A percentile compares a stretch with the other conserved stretches of the same genome.
These are phyloP conservation scores for Candida glucosophila DNA, from an alignment of 1,139 yeast species.

Conservation along the genomic window DNA sequence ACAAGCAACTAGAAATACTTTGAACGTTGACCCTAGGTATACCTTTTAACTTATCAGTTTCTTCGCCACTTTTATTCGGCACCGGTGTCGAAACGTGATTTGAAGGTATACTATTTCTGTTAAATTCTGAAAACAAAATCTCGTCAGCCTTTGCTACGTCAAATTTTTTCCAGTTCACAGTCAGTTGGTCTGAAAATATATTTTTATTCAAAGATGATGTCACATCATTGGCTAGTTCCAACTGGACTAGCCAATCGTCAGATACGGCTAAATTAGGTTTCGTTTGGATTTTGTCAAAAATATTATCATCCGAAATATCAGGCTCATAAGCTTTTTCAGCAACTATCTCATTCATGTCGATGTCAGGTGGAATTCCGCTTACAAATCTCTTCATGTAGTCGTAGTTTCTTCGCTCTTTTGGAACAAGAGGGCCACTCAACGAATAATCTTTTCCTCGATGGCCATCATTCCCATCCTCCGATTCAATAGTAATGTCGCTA, in stretches of 20 bases:
- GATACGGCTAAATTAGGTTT: slow-evolving; percentile 39
- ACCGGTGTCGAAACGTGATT: no score
- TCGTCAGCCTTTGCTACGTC: slow-evolving; percentile 40
- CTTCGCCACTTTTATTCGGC: no score
- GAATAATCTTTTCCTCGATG: slow-evolving; percentile 6
- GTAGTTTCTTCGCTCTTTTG: slow-evolving; percentile 10
- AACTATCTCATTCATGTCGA: slow-evolving; percentile 33
- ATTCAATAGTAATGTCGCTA: slow-evolving; percentile 23
- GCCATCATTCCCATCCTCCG: slow-evolving; percentile 11
- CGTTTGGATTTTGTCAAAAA: slow-evolving; percentile 23
- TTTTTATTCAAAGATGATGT: slow-evolving; percentile 42
- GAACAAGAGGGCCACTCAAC: background rate
- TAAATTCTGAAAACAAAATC: slow-evolving; percentile 45
- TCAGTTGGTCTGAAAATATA: no score
- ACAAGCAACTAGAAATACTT: no score
- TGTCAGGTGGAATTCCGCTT: slow-evolving; percentile 20
- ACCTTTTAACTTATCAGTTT: no score
- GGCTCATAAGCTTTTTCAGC: slow-evolving; percentile 69
- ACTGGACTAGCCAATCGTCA: slow-evolving; percentile 56
- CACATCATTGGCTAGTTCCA: slow-evolving; percentile 46
- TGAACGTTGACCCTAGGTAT: no score
- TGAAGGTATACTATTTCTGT: slow-evolving; percentile 15
- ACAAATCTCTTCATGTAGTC: slow-evolving; percentile 31
- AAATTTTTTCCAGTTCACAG: no score
- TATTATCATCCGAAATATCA: slow-evolving; percentile 25